phyloP scores from a whole-genome alignment of 2,329 filamentous ascomycete species.

The Fusarium nygamai region DNA sequence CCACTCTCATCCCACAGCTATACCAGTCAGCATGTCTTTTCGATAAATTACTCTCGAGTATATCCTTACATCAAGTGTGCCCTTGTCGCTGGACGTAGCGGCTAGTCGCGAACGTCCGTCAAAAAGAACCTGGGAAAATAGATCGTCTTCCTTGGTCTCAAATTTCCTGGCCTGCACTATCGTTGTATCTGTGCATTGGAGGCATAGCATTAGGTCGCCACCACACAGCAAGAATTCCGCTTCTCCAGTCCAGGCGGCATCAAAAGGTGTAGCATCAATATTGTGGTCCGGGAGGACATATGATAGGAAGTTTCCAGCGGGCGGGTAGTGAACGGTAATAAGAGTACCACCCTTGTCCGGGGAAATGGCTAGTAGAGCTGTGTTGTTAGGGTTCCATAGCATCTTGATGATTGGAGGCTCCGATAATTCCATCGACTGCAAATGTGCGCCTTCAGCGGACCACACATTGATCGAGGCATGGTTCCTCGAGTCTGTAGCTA shows the following conservation, averaged over 20 bases:
- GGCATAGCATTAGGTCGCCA: conserved; percentile 61
- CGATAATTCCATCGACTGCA: conserved; percentile 65
- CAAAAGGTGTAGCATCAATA: conserved; percentile 61
- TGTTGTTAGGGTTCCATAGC: conserved; percentile 67
- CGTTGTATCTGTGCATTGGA: conserved; percentile 57
- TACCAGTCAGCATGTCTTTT: conserved; percentile 25
- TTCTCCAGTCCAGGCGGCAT: conserved; percentile 69
- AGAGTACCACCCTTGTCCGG: conserved; percentile 64
- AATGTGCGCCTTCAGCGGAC: conserved; percentile 61
- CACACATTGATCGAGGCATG: conserved; percentile 66
- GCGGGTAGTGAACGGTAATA: conserved; percentile 64
- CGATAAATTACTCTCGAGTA: neutral
- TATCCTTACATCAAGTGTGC: conserved; percentile 67
- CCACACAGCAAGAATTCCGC: conserved; percentile 68
- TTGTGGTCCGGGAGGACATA: conserved; percentile 62
- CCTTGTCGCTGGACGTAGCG: conserved; percentile 69
- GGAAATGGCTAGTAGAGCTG: conserved; percentile 66
- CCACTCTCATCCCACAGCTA: conserved; percentile 67
- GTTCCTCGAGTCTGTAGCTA: conserved; percentile 65
- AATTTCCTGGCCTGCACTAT: conserved; percentile 61
- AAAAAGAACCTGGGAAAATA: conserved; percentile 65
- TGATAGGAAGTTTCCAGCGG: conserved; percentile 56
- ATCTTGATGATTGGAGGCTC: conserved; percentile 71
- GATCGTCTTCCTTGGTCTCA: conserved; percentile 63
- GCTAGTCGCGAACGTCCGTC: conserved; percentile 63